A percentile compares a stretch with the other conserved stretches of the same genome.
These are phyloP conservation scores for Aureobasidium sp. DNA, from an alignment of 2,329 filamentous ascomycete species.

Conservation along the genomic window DNA sequence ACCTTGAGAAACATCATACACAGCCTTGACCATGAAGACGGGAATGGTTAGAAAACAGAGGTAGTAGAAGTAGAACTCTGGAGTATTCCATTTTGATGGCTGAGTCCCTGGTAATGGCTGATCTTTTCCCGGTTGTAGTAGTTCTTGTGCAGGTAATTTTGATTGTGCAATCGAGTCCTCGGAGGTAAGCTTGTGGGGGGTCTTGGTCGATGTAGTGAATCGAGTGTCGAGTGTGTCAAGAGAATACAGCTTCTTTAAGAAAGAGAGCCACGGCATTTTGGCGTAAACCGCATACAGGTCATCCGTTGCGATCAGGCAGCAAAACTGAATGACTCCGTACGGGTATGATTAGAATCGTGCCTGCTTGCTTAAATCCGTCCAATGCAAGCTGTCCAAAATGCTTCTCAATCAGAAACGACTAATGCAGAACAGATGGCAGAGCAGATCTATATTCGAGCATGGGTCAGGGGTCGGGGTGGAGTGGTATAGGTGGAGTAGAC, in stretches of 20 bases:
- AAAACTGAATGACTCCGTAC: too few species aligned
- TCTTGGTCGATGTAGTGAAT: conserved; percentile 62
- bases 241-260: conserved; percentile 51
- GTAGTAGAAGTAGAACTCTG: conserved; percentile 80
- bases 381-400: too few species aligned
- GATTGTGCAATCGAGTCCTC: conserved; percentile 14
- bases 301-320: not conserved
- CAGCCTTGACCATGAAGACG: conserved; percentile 78
- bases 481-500: not conserved
- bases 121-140: conserved; percentile 26
- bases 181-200: conserved; percentile 40
- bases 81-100: conserved; percentile 74
- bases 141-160: conserved; percentile 22
- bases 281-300: not conserved
- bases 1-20: conserved; percentile 80
- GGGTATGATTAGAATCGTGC: too few species aligned
- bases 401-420: too few species aligned
- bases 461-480: not conserved
- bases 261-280: conserved; percentile 22
- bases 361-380: too few species aligned
- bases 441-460: not conserved
- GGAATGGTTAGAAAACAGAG: conserved; percentile 69
- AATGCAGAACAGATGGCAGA: not conserved
- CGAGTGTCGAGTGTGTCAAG: conserved; percentile 64
- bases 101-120: conserved; percentile 35